Base-by-base conservation (phyloP, 2,329 filamentous ascomycete species). In the Penicillium sp. region DNA sequence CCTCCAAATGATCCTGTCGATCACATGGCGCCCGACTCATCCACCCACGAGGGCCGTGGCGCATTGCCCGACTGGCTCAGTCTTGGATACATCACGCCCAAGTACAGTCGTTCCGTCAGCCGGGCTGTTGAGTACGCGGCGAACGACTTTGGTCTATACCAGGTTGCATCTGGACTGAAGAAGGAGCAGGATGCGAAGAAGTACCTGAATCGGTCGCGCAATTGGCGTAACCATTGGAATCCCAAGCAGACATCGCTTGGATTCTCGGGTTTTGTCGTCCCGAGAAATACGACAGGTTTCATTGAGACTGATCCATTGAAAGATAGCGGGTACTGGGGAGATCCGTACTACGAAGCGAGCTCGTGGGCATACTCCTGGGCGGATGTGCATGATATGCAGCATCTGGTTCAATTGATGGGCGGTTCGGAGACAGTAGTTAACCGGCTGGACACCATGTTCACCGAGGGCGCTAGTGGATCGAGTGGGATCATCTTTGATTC, bases 161-260 rank as follows among this genome's bases (percentile, higher is more conserved):
- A 88, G 70, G 85, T 92, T 11, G 89, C 89, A 3, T 73, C 69
- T 1, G 87, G 87, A 0, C 74, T 90, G 2, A 81, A 79, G 1
- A 82, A 83, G 51, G 59, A 68, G 0, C 75, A 76, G 0, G 85
- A 88, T 45, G 83, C 84, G 3, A 63, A 75, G 2, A 87, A 81
- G 56, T 91, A 91, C 65, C 78, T 90, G 28, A 77, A 82, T 49
- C 83, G 88, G 8, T 89, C 87, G 0, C 80, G 83, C 10, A 88
- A 90, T 68, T 92, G 89, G 89, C 82, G 86, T 16, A 90, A 90
- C 69, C 88, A 91, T 65, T 92, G 87, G 88, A 87, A 91, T 70
- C 71, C 82, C 0, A 72, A 84, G 51, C 81, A 85, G 48, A 79
- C 78, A 0, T 85, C 85, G 0, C 79, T 88, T 0, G 84, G 83